Conservation (phyloP, 2,329 filamentous ascomycete species). For the Colletotrichum sp. region DNA sequence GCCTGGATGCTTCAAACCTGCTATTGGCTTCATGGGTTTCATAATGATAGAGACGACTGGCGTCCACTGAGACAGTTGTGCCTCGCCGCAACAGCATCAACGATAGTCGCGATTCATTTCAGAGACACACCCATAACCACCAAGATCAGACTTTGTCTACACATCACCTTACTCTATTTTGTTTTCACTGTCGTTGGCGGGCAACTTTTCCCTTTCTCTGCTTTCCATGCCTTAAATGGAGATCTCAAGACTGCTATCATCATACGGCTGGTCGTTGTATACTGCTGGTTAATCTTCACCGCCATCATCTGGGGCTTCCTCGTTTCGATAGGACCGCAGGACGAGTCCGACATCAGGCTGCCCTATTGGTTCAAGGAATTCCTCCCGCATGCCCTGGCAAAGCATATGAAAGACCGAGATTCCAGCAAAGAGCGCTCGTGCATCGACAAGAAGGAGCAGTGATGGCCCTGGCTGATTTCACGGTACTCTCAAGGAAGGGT, state of each 20-base stretch:
- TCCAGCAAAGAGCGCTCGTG: background rate
- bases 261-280: background rate
- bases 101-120: background rate
- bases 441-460: background rate
- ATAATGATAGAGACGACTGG: background rate
- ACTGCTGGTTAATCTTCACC: background rate
- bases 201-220: too few species aligned
- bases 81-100: background rate
- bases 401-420: background rate
- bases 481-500: background rate
- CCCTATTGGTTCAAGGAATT: background rate
- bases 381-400: background rate
- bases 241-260: background rate
- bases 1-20: background rate
- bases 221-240: too few species aligned
- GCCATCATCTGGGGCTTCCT: background rate
- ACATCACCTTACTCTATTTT: background rate
- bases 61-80: background rate
- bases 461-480: accelerated
- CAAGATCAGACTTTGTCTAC: background rate
- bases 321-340: background rate
- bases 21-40: background rate
- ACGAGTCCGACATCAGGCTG: background rate
- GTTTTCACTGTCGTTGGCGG: too few species aligned
- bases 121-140: background rate